Percentiles rank a stretch among this genome's conserved stretches.
Evolutionary conservation across 1,284 basidiomycete genomes (phyloP).

Genomic region (Microbotryum scabiosae): DNA sequence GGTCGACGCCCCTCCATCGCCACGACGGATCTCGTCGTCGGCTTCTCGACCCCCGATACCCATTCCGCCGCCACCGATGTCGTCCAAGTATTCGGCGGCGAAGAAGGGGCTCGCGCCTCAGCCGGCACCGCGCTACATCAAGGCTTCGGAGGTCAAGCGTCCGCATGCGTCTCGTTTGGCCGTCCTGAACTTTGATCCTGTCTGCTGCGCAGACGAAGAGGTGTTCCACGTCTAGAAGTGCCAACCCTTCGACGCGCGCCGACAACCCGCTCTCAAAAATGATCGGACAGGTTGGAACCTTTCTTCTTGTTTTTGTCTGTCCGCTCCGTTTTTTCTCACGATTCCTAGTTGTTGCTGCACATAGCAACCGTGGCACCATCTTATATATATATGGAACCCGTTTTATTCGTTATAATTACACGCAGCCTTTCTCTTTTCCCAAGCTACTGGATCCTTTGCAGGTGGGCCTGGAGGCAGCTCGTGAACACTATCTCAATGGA

Average conservation of each 20-base stretch:
- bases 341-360: background rate
- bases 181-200: constrained; percentile 21
- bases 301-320: background rate
- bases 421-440: background rate
- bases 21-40: background rate
- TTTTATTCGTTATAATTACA: background rate
- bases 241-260: background rate
- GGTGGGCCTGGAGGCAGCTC: no score
- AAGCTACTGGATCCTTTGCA: no score
- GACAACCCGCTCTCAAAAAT: background rate
- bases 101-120: background rate
- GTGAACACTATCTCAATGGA: no score
- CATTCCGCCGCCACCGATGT: background rate
- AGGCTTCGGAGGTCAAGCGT: constrained; percentile 12
- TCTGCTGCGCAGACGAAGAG: constrained; percentile 20
- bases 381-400: background rate
- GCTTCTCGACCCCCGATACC: background rate
- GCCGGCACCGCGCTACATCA: constrained; percentile 16
- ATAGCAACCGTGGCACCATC: background rate
- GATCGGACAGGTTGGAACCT: background rate
- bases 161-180: constrained; percentile 12
- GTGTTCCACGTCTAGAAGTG: constrained; percentile 21
- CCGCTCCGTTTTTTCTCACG: background rate
- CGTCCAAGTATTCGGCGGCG: background rate
- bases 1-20: constrained; percentile 8